Evolutionary conservation across 805 yeast species (phyloP), one percentile per base, ranked within the genome.

Genomic region (Starmerella geochares): DNA sequence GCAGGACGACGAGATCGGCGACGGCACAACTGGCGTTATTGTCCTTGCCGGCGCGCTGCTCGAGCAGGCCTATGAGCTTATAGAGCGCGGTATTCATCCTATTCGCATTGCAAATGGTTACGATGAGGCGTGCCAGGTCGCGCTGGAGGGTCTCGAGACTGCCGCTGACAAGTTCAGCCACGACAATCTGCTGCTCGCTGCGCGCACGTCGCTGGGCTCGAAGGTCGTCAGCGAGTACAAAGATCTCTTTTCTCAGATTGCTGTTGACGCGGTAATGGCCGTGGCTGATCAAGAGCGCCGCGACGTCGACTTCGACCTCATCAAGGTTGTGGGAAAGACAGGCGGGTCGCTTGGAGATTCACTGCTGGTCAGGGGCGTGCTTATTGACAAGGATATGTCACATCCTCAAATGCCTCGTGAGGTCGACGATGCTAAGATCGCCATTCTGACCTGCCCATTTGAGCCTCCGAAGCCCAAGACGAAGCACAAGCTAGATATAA

Each of bases 381-480:
- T 92, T 38, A 73, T 92, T 52, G 98, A 92, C 68, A 92, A 92
- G 70, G 97, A 92, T 63, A 90, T 88, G 68, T 86, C 96, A 1
- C 98, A 92, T 67, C 96, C 97, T 3, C 99, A 92, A 69, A 92
- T 92, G 98, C 92, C 95, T 46, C 86, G 86, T 63, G 66, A 67
- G 48, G 75, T 90, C 41, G 64, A 72, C 53, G 83, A 87, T 66
- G 94, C 86, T 56, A 86, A 85, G 65, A 75, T 92, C 54, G 97
- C 97, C 44, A 90, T 92, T 58, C 75, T 92, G 64, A 92, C 99
- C 2, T 90, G 97, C 72, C 97, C 99, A 60, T 92, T 92, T 65
- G 99, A 92, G 73, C 99, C 99, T 36, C 99, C 99, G 61, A 92
- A 92, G 71, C 99, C 99, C 59, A 92, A 92, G 72, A 92, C 99